These are phyloP conservation scores for Lathyrus tuberosus DNA, from an alignment of 306 rosid species.

Conservation along the genomic window DNA sequence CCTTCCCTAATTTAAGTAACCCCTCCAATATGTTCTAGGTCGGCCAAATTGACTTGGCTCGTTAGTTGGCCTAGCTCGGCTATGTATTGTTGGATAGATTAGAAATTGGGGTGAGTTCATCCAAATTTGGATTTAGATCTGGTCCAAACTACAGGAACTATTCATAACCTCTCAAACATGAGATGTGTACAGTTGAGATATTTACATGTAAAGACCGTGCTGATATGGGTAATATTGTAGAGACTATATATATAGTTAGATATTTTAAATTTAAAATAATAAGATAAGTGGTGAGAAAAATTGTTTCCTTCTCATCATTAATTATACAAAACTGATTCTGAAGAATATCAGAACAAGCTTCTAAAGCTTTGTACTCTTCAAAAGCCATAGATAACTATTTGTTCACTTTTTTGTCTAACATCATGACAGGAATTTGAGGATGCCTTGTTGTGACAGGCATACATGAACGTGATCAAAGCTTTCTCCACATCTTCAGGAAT, in stretches of 20 bases:
- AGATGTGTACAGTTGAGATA: too few relatives aligned
- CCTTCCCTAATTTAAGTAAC: too few relatives aligned
- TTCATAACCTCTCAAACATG: too few relatives aligned
- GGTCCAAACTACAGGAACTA: too few relatives aligned
- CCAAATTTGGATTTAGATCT: too few relatives aligned
- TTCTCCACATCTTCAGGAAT: constrained; percentile 41
- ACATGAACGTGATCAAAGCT: constrained; percentile 43
- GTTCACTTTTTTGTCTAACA: constrained; percentile 16
- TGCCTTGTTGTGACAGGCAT: constrained; percentile 34
- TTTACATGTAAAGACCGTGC: too few relatives aligned
- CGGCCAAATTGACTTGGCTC: too few relatives aligned
- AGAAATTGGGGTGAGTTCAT: too few relatives aligned
- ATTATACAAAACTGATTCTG: constrained; percentile 28
- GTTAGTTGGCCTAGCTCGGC: too few relatives aligned
- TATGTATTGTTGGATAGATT: too few relatives aligned
- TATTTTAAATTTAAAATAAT: neutral
- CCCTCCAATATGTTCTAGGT: too few relatives aligned
- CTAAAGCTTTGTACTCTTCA: constrained; percentile 10
- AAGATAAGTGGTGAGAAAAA: neutral
- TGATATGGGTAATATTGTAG: neutral
- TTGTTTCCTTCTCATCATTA: constrained; percentile 6
- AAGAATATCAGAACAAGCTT: constrained; percentile 3
- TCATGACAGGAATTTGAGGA: constrained; percentile 20
- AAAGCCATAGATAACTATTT: constrained; percentile 42
- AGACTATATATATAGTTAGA: neutral